Evolutionary conservation across 2,329 filamentous ascomycete species (phyloP), one percentile per base, ranked within the genome.

Genomic region (Tolypocladium sp.): DNA sequence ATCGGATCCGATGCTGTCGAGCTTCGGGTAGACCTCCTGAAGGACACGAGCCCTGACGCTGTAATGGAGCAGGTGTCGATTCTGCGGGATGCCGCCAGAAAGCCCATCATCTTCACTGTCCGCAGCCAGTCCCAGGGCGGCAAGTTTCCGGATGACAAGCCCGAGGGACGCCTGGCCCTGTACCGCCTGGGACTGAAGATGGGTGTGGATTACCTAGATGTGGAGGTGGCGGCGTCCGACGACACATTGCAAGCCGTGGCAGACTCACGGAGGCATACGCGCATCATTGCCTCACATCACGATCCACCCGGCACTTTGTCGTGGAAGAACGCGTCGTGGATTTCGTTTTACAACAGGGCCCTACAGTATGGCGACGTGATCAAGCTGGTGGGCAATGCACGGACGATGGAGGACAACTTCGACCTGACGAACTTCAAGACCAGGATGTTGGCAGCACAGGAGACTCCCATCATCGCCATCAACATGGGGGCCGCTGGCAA

Each of bases 271-370:
- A 87, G 88, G 2, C 81, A 83, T 63, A 91, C 91, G 1, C 88
- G 86, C 62, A 90, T 99, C 69, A 96, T 99, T 66, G 92, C 93
- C 10, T 99, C 94, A 0, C 93, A 99, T 71, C 94, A 99, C 71
- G 94, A 99, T 70, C 90, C 92, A 0, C 76, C 82, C 59, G 88
- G 88, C 10, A 79, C 81, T 27, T 78, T 97, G 22, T 93, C 90
- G 2, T 99, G 94, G 94, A 86, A 81, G 63, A 92, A 95, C 65
- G 91, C 90, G n/a, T 91, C 90, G 0, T 99, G 94, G 93, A 86
- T 94, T 59, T 82, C 87, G 35, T 88, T 86, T 74, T 97, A 96
- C 79, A 97, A 97, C 74, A 86, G 86, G 68, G 93, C 93, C 20
- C 77, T 97, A 17, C 89, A 95, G 69, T 90, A 91, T 67, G 94